Evolutionary conservation across 768 basidiomycete genomes (phyloP), one percentile per base, ranked within the genome.

Genomic region (Daedaleopsis sinensis): DNA sequence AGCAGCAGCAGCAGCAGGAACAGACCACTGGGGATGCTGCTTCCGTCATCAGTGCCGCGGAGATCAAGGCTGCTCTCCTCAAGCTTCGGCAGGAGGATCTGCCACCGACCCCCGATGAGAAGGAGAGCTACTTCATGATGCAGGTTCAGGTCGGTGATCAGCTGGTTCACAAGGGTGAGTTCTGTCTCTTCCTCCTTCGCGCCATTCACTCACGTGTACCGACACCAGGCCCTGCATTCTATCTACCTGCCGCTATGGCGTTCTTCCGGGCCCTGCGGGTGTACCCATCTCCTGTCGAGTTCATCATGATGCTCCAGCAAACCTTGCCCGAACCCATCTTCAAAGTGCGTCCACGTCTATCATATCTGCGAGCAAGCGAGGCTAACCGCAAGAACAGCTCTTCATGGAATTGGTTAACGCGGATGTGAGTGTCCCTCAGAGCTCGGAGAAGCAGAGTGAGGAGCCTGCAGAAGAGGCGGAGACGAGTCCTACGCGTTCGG

Each of bases 251-350:
- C 19, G 96, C 97, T 44, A 75, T 93, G 71, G 85, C 88, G 44
- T 98, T 98, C 84, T 99, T 88, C 84, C 85, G 94, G 52, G 96
- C 94, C 1, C 86, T 98, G 60, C 83, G 90, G 57, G 94, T 97
- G 38, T 99, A 99, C 78, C 97, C 97, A 52, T 87, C 91, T 35
- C 94, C 96, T 0, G 86, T 94, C 36, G 97, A 98, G 75, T 85
- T 98, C 67, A 90, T 99, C 68, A 86, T 90, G 74, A 96, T 98
- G 63, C 96, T 97, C 70, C 88, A 98, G 77, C 90, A 91, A 76
- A 95, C 94, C 37, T 86, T 96, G 35, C 91, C 93, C 3, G 82
- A 84, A 27, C 81, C 87, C 39, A 79, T 94, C 52, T 93, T 94
- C 78, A 90, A 93, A 78, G 89, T 89, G 57, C 36, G 77, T 23